Evolutionary conservation across 2,329 filamentous ascomycete genomes (phyloP).

Genomic region (Diplocarpon rosae): DNA sequence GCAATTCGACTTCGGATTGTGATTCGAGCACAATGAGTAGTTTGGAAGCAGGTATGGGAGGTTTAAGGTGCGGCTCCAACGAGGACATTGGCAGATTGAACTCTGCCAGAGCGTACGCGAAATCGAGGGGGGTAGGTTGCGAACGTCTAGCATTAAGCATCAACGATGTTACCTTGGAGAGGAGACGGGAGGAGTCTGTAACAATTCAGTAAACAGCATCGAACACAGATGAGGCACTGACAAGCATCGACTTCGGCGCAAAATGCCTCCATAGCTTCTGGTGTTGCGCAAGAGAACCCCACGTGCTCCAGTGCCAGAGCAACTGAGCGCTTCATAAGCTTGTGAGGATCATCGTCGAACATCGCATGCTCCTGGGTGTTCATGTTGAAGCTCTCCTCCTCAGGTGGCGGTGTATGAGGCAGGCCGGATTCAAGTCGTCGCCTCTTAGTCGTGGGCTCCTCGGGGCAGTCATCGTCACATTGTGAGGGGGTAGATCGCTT

Average conservation of each 20-base stretch:
- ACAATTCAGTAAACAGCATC: conserved; percentile 8
- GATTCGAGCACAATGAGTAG: conserved; percentile 27
- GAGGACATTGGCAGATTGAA: conserved; percentile 41
- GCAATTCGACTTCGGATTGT: conserved; percentile 30
- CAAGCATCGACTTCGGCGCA: conserved; percentile 45
- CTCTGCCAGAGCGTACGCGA: conserved; percentile 39
- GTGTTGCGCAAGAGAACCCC: conserved; percentile 44
- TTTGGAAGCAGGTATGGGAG: conserved; percentile 34
- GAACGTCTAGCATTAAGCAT: conserved; percentile 32
- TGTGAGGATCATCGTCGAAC: conserved; percentile 23
- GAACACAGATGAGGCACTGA: conserved; percentile 27
- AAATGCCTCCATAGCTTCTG: conserved; percentile 49
- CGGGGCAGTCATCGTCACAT: conserved; percentile 19
- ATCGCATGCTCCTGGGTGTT: conserved; percentile 7
- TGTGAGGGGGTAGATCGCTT: conserved; percentile 21
- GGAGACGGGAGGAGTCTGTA: conserved; percentile 24
- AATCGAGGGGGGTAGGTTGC: conserved; percentile 45
- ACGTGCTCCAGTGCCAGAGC: conserved; percentile 44
- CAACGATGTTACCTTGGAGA: conserved; percentile 22
- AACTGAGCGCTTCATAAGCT: conserved; percentile 41
- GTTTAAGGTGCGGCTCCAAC: conserved; percentile 45
- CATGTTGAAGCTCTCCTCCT: conserved; percentile 9
- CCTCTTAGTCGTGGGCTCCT: conserved; percentile 21
- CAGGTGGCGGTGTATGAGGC: conserved; percentile 20
- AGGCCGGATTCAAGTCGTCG: conserved; percentile 15